Conservation (phyloP, 1,139 yeast genomes). For the Pichia sp. region DNA sequence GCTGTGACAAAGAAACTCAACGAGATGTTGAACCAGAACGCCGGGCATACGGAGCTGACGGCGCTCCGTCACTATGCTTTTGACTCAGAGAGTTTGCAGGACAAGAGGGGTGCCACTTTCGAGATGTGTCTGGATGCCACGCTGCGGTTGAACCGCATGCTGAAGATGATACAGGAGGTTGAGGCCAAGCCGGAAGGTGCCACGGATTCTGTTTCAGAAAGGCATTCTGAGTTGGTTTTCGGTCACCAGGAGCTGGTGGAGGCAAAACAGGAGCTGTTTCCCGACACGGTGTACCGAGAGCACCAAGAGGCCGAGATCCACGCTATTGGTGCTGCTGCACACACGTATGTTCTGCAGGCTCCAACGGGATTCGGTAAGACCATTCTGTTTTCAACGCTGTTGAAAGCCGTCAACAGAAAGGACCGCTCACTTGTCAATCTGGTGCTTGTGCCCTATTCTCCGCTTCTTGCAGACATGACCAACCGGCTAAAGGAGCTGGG, state of each 20-base stretch:
- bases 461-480: neutral
- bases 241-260: neutral
- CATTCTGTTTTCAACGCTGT: neutral
- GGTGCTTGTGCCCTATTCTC: neutral
- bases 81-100: no score
- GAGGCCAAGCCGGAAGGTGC: neutral
- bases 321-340: neutral
- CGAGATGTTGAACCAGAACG: no score
- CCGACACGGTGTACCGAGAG: neutral
- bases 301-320: neutral
- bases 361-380: neutral
- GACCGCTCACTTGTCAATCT: neutral
- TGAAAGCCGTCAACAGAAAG: neutral
- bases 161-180: neutral
- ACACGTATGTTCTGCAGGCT: neutral
- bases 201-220: no score
- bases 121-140: no score
- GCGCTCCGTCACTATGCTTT: no score
- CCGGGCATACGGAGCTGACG: no score
- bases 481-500: neutral
- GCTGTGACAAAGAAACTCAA: no score
- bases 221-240: neutral
- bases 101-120: no score
- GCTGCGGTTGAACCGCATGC: no score
- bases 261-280: neutral